Percentiles rank a stretch among this genome's conserved stretches.
phyloP scores from a whole-genome alignment of 2,329 filamentous ascomycete species.

The Arthrobotrys conoides region DNA sequence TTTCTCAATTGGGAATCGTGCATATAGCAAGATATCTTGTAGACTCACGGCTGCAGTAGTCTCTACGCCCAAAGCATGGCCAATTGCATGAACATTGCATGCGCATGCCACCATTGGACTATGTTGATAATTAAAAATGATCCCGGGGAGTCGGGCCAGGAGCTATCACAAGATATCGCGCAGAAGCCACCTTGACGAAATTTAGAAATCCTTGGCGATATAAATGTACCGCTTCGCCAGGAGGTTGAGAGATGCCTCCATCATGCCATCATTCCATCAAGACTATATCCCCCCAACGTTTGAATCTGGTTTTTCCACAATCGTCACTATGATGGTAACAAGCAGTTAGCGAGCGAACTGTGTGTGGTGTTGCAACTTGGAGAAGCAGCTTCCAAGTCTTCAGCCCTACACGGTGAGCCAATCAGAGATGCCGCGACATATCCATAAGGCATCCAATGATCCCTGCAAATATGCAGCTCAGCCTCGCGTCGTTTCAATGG shows the following conservation, averaged over 20 bases:
- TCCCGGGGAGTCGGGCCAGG: conserved; percentile 21
- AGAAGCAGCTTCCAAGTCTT: conserved; percentile 40
- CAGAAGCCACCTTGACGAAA: background rate
- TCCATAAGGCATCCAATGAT: conserved; percentile 58
- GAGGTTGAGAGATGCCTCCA: background rate
- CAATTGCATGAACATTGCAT: conserved; percentile 25
- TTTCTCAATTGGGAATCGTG: conserved; percentile 43
- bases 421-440: conserved; percentile 51
- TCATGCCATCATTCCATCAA: background rate
- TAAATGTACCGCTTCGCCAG: background rate
- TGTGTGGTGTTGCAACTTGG: conserved; percentile 58
- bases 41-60: conserved; percentile 11
- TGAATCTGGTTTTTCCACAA: background rate
- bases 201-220: conserved; percentile 4
- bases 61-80: conserved; percentile 5
- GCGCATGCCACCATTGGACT: conserved; percentile 35
- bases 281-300: conserved; percentile 5
- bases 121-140: conserved; percentile 30
- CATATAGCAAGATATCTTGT: conserved; percentile 33
- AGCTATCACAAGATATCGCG: conserved; percentile 29
- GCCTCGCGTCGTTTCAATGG: conserved; percentile 56
- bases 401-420: conserved; percentile 57
- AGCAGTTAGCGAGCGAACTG: background rate
- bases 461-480: conserved; percentile 60
- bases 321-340: conserved; percentile 33